Base-by-base conservation (phyloP, 805 yeast species). In the Dipodascopsis uninucleata region DNA sequence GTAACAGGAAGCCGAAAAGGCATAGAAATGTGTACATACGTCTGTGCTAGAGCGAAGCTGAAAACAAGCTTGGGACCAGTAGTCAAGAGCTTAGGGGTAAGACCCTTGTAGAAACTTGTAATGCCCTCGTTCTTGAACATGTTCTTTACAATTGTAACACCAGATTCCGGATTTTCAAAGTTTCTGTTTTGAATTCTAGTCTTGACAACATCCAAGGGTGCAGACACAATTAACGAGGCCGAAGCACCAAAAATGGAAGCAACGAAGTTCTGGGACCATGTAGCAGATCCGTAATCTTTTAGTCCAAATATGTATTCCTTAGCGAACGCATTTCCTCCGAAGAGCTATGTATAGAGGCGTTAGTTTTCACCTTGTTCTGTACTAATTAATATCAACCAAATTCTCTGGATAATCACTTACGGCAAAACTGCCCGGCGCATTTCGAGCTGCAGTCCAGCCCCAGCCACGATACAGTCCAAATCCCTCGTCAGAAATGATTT, bases 401-500 rank as follows among this genome's bases (percentile, higher is more conserved):
- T n/a, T 16, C 7, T 10, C 22, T n/a, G 18, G 10, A 9, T 32
- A 12, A 20, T 7, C 16, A 25, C 52, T 7, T 31, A 47, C 49
- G 14, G 97, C 96, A 63, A 93, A 93, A 1, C 96, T 87, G 49
- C 99, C 99, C 29, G 99, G 99, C 2, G 97, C 97, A 66, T 93
- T 93, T 78, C 99, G 83, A 34, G 99, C 99, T 58, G 95, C 95
- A 49, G 99, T 93, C 99, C 99, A 93, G 47, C 97, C 97, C 95
- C 97, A 89, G 56, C 99, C 99, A 65, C 96, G 77, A 72, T 93
- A 93, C 58, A 93, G 74, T 20, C 93, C 87, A 48, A 87, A 75
- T 16, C 98, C 97, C 71, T 93, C 98, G 64, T 93, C 98, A 44
- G 73, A 62, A 49, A 93, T 64, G 61, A 93, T 86, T 68, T 77